Conservation (phyloP, 768 basidiomycete genomes). For the Chalciporus pseudorubinellus region DNA sequence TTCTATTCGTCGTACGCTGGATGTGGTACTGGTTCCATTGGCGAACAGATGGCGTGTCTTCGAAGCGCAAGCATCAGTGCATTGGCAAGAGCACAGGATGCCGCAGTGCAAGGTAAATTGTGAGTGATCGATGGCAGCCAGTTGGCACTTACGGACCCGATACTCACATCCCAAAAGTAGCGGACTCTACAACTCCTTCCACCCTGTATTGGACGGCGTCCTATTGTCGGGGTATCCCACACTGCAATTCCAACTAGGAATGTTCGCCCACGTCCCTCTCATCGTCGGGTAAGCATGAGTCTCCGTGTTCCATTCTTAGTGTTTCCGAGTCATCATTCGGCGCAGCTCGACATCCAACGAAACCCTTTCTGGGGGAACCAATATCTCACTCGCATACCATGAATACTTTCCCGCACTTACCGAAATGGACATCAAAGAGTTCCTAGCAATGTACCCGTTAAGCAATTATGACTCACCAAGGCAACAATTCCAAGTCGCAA, state of each 20-base stretch:
- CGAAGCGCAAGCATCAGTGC: slow-evolving; percentile 50
- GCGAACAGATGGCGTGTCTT: slow-evolving; percentile 44
- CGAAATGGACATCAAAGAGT: slow-evolving; percentile 36
- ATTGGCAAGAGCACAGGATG: slow-evolving; percentile 55
- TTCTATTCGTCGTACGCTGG: slow-evolving; percentile 50
- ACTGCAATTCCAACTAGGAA: slow-evolving; percentile 40
- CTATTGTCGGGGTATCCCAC: slow-evolving; percentile 53
- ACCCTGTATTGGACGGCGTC: slow-evolving; percentile 54
- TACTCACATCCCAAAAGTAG: slow-evolving; percentile 24
- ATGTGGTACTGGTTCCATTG: slow-evolving; percentile 40
- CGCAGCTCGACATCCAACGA: slow-evolving; percentile 59
- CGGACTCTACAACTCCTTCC: slow-evolving; percentile 47
- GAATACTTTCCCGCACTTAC: slow-evolving; percentile 46
- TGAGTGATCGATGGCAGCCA: slow-evolving; percentile 26
- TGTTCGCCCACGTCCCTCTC: slow-evolving; percentile 50
- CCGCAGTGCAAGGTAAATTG: slow-evolving; percentile 39
- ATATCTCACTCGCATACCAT: slow-evolving; percentile 36
- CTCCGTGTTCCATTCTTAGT: not conserved
- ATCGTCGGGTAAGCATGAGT: slow-evolving; percentile 51
- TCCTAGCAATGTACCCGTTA: slow-evolving; percentile 42
- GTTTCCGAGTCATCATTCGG: not conserved
- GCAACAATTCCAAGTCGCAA: slow-evolving; percentile 44
- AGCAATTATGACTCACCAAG: slow-evolving; percentile 41
- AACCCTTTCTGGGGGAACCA: slow-evolving; percentile 44
- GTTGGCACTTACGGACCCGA: not conserved